Evolutionary conservation across 805 yeast genomes (phyloP).

Genomic region (Kluyveromyces nonfermentans): DNA sequence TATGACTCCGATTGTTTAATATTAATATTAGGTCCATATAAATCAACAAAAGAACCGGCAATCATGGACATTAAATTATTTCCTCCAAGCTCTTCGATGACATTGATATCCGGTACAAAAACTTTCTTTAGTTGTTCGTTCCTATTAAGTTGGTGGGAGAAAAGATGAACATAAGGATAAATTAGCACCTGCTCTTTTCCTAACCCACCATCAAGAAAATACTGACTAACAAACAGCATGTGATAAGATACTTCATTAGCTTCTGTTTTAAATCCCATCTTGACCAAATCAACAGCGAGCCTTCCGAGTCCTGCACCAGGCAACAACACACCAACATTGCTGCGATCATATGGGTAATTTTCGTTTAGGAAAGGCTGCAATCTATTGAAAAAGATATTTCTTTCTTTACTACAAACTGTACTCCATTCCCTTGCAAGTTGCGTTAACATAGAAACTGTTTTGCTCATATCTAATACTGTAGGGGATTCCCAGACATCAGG

Average conservation of each 20-base stretch:
- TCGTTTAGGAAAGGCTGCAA: conserved; percentile 27
- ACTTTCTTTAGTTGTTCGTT: conserved; percentile 38
- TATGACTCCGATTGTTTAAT: conserved; percentile 8
- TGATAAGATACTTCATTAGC: conserved; percentile 56
- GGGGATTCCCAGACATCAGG: conserved; percentile 32
- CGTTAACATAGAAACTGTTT: conserved; percentile 43
- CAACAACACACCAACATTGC: conserved; percentile 35
- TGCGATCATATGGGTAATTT: conserved; percentile 31
- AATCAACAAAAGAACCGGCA: conserved; percentile 57
- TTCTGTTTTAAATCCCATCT: conserved; percentile 41
- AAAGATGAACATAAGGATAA: conserved; percentile 42
- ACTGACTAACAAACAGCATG: conserved; percentile 47
- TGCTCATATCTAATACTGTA: conserved; percentile 37
- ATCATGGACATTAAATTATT: conserved; percentile 49
- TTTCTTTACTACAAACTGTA: conserved; percentile 36
- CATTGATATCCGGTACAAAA: conserved; percentile 36
- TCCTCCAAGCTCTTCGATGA: conserved; percentile 32
- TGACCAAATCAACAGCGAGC: conserved; percentile 42
- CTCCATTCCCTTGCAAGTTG: conserved; percentile 52
- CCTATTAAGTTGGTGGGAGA: conserved; percentile 36
- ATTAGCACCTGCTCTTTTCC: conserved; percentile 31
- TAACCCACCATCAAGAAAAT: conserved; percentile 37
- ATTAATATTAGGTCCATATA: conserved; percentile 41
- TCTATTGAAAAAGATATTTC: conserved; percentile 30
- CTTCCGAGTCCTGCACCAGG: conserved; percentile 57